Conservation (phyloP, 2,329 filamentous ascomycete species). For the Venturia oleaginea region DNA sequence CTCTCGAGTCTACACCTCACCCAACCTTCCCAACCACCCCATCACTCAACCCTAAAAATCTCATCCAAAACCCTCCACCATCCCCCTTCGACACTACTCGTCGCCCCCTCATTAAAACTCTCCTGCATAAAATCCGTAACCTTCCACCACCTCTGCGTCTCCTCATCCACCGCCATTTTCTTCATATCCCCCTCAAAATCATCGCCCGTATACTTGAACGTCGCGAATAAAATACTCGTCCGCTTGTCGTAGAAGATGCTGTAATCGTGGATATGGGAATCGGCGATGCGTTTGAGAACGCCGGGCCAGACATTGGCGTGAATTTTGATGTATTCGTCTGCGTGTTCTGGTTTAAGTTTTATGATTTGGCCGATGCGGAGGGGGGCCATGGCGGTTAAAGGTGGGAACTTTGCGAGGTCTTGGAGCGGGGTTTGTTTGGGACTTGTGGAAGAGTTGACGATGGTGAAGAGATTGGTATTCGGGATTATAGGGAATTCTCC, state of each 20-base stretch:
- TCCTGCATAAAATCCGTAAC: slow-evolving; percentile 1
- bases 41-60: not conserved
- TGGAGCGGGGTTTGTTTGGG: not conserved
- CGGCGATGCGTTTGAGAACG: not conserved
- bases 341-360: not conserved
- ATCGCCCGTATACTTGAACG: slow-evolving; percentile 3
- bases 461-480: too few relatives aligned
- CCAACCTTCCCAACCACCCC: not conserved
- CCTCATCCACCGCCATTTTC: not conserved
- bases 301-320: slow-evolving; percentile 3
- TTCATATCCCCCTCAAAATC: slow-evolving; percentile 3
- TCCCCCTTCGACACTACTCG: not conserved
- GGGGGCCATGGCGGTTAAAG: not conserved
- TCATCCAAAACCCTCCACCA: slow-evolving; percentile 3
- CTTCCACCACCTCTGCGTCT: slow-evolving; percentile 2
- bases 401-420: not conserved
- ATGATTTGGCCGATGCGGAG: slow-evolving; percentile 4
- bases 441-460: too few relatives aligned
- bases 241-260: slow-evolving; percentile 5
- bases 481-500: not conserved
- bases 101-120: not conserved
- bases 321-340: slow-evolving; percentile 5
- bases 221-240: not conserved
- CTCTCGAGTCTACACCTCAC: too few relatives aligned
- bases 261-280: not conserved